These are phyloP conservation scores for Tinospora cordifolia DNA, from an alignment of 164 flowering plant genomes.

Conservation along the genomic window DNA sequence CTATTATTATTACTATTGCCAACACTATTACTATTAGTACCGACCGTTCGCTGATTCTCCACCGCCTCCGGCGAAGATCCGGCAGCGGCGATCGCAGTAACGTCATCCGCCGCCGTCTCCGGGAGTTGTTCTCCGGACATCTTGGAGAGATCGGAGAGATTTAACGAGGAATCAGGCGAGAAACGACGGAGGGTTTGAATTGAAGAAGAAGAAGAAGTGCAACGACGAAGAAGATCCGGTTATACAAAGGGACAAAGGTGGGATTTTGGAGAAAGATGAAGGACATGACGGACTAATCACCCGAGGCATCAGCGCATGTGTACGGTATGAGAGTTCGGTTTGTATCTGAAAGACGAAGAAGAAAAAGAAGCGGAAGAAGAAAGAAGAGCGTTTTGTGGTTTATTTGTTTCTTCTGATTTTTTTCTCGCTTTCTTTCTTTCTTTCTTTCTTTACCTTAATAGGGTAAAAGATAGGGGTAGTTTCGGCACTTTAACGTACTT, in stretches of 20 bases:
- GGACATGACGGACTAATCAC: background rate
- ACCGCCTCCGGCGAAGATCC: conserved; percentile 1
- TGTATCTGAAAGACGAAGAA: conserved; percentile 3
- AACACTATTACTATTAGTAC: background rate
- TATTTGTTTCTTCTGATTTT: background rate
- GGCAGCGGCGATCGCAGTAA: background rate
- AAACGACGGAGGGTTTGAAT: conserved; percentile 13
- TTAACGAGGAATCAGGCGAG: conserved; percentile 17
- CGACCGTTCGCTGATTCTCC: background rate
- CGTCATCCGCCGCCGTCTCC: background rate
- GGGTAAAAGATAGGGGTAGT: background rate
- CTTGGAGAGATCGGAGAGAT: conserved; percentile 21
- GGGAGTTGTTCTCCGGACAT: background rate
- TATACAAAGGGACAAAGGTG: background rate
- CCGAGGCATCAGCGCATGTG: background rate
- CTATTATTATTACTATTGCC: background rate
- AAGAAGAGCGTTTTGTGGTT: background rate
- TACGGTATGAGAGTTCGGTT: background rate
- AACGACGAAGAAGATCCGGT: background rate
- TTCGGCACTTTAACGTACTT: background rate
- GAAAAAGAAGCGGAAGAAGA: background rate
- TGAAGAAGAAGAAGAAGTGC: conserved; percentile 7
- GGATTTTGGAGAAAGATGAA: background rate
- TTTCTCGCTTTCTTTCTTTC: background rate
- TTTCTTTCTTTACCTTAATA: background rate